Conservation (phyloP, 768 basidiomycete genomes). For the Roridomyces roridus region DNA sequence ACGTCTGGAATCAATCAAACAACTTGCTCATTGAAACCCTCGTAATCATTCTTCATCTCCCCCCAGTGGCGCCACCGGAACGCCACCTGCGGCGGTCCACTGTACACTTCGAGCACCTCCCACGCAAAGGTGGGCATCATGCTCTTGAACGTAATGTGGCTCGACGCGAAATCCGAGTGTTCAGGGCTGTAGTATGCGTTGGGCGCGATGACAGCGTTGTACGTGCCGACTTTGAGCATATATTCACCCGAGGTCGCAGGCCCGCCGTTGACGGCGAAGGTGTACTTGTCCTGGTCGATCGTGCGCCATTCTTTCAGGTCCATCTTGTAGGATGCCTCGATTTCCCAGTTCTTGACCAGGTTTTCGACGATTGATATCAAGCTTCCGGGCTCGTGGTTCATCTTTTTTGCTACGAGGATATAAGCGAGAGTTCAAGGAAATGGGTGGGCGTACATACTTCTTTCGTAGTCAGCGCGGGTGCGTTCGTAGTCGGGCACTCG, state of each 20-base stretch:
- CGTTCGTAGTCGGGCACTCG: constrained; percentile 14
- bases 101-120: constrained; percentile 28
- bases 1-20: too few relatives aligned
- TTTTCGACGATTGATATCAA: constrained; percentile 25
- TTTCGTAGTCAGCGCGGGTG: constrained; percentile 18
- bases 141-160: constrained; percentile 25
- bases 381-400: constrained; percentile 19
- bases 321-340: constrained; percentile 25
- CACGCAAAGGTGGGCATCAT: constrained; percentile 28
- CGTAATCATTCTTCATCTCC: constrained; percentile 22
- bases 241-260: constrained; percentile 15
- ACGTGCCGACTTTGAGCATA: constrained; percentile 24
- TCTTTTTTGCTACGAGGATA: constrained; percentile 21
- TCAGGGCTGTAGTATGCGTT: constrained; percentile 26
- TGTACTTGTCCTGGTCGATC: constrained; percentile 20
- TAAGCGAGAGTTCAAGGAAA: not conserved
- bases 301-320: constrained; percentile 25
- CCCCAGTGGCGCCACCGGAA: constrained; percentile 27
- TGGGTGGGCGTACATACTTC: constrained; percentile 3
- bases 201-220: constrained; percentile 24
- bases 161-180: constrained; percentile 22
- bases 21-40: constrained; percentile 18
- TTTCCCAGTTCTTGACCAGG: constrained; percentile 28
- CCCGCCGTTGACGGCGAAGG: constrained; percentile 23
- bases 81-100: constrained; percentile 23